Percentiles rank a stretch among this genome's conserved stretches.
These are phyloP conservation scores for Aspergillus nidulans DNA, from an alignment of 495 filamentous ascomycete species.

Conservation along the genomic window DNA sequence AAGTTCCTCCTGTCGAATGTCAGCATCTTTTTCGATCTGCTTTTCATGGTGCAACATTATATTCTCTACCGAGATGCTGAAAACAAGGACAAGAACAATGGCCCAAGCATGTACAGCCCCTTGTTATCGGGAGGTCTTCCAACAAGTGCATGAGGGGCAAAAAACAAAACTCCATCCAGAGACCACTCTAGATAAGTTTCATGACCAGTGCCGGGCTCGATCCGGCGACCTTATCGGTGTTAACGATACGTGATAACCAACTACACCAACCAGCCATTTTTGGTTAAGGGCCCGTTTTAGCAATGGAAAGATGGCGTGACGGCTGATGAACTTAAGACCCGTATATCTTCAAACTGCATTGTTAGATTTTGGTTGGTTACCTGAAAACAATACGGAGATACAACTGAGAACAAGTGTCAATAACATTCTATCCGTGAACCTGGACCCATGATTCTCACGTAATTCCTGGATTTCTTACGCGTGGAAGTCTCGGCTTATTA, in stretches of 20 bases:
- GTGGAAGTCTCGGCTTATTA: background rate
- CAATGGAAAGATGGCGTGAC: no score
- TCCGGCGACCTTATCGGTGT: constrained; percentile 2
- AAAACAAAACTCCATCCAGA: background rate
- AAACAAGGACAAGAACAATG: constrained; percentile 1
- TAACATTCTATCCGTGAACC: background rate
- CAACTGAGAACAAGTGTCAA: background rate
- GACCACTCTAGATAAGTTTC: background rate
- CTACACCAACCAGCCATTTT: constrained; percentile 1
- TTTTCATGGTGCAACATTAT: constrained; percentile 89
- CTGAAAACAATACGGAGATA: no score
- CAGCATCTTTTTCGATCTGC: constrained; percentile 75
- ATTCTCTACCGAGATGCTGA: constrained; percentile 55
- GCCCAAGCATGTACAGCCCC: constrained; percentile 23
- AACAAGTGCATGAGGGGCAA: background rate
- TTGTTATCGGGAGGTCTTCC: constrained; percentile 21
- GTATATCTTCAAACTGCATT: no score
- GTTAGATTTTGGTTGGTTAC: background rate
- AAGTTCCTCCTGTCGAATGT: constrained; percentile 84
- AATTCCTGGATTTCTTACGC: background rate
- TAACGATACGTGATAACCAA: constrained; percentile 2
- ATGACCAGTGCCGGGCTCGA: constrained; percentile 1
- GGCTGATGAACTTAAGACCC: no score
- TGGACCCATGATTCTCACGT: background rate
- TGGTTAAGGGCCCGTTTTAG: background rate